These are phyloP conservation scores for Fusarium staphyleae DNA, from an alignment of 2,329 filamentous ascomycete genomes.

Conservation along the genomic window DNA sequence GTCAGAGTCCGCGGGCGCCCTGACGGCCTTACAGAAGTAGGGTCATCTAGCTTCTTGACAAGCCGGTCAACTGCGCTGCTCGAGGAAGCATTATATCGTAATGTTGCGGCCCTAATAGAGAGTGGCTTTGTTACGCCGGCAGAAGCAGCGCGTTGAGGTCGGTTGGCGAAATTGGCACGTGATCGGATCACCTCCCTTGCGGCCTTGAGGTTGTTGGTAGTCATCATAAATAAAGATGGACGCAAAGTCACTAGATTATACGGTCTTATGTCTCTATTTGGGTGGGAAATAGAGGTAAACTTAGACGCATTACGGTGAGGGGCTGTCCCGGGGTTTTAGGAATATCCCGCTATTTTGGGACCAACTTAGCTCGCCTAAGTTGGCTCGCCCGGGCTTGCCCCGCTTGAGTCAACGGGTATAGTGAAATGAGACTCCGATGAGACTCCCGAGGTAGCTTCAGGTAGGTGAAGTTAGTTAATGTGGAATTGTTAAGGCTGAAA, in stretches of 20 bases:
- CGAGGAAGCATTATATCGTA: neutral
- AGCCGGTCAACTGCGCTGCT: neutral
- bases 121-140: neutral
- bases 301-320: neutral
- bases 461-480: too few relatives aligned
- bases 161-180: neutral
- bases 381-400: too few relatives aligned
- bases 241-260: neutral
- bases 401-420: too few relatives aligned
- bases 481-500: too few relatives aligned
- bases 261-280: neutral
- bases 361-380: too few relatives aligned
- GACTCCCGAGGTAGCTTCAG: too few relatives aligned
- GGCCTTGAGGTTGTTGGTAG: neutral
- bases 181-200: neutral
- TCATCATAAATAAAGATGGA: constrained; percentile 3
- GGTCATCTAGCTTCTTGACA: neutral
- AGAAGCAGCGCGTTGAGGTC: neutral
- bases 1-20: neutral
- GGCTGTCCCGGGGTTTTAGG: too few relatives aligned
- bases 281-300: neutral
- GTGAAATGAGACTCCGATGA: too few relatives aligned
- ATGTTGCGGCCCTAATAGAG: neutral
- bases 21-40: neutral
- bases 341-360: too few relatives aligned